A percentile compares a stretch with the other conserved stretches of the same genome.
These are phyloP conservation scores for Tetrahymena elliotti DNA, from an alignment of 73 alveolate genomes.

Conservation along the genomic window DNA sequence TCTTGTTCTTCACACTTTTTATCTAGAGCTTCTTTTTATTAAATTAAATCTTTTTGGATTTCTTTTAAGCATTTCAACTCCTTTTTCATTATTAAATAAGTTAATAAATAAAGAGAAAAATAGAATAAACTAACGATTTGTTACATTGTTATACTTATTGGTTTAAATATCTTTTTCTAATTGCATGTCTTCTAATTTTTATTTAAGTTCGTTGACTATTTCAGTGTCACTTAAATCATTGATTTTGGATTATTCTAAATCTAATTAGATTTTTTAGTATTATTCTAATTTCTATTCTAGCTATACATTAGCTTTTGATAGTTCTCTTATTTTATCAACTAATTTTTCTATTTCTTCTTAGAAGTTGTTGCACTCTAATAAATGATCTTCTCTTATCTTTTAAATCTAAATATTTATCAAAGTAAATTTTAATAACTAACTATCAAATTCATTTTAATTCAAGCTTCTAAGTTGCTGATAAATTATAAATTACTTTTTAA, in stretches of 20 bases:
- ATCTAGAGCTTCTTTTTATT: background rate
- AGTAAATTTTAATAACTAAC: too few species aligned
- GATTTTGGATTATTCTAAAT: background rate
- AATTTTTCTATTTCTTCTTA: background rate
- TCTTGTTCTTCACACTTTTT: background rate
- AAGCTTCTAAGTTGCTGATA: background rate
- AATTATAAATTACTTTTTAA: background rate
- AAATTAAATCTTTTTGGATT: background rate
- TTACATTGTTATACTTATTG: background rate
- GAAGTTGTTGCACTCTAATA: background rate
- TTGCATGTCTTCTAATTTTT: background rate
- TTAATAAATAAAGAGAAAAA: background rate
- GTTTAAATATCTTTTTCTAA: background rate
- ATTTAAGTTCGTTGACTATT: background rate
- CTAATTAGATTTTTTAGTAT: background rate
- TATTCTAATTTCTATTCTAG: background rate
- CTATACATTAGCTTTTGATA: background rate
- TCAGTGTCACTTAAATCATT: background rate
- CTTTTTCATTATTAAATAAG: background rate
- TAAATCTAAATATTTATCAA: background rate
- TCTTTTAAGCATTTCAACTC: background rate
- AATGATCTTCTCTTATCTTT: background rate
- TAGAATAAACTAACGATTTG: background rate
- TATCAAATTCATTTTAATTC: too few species aligned
- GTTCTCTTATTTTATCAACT: background rate